A percentile compares a stretch with the other conserved stretches of the same genome.
Conservation (phyloP, 257 asterid genomes). For the Solanum peruvianum region DNA sequence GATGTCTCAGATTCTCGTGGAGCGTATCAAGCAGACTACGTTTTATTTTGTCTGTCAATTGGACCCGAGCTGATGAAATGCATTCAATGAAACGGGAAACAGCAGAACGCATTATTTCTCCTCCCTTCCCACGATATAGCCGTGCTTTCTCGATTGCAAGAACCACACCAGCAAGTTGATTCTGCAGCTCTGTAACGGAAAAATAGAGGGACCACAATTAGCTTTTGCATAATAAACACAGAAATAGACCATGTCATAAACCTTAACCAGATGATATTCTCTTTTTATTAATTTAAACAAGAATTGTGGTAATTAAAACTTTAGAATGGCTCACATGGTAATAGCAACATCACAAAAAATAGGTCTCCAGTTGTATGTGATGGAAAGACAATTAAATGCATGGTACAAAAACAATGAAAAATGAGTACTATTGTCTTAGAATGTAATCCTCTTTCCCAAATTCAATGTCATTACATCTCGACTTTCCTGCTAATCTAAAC, state of each 20-base stretch:
- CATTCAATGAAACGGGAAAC: slow-evolving; percentile 92
- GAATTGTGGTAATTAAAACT: neutral
- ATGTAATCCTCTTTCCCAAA: neutral
- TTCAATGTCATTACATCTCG: neutral
- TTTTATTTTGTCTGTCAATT: slow-evolving; percentile 51
- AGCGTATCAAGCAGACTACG: slow-evolving; percentile 71
- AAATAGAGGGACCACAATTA: neutral
- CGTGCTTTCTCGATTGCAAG: slow-evolving; percentile 98
- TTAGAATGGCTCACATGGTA: neutral
- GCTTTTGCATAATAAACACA: neutral
- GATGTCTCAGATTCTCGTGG: slow-evolving; percentile 88
- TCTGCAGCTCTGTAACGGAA: slow-evolving; percentile 56
- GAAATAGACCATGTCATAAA: neutral
- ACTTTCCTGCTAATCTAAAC: neutral
- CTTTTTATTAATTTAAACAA: neutral
- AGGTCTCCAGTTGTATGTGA: neutral
- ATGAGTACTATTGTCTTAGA: neutral
- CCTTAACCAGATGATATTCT: neutral
- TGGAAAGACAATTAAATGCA: neutral
- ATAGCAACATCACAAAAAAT: neutral
- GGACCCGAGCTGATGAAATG: slow-evolving; percentile 48
- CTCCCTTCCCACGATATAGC: slow-evolving; percentile 96
- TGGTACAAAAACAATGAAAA: neutral
- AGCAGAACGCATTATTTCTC: slow-evolving; percentile 95
- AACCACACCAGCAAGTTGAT: slow-evolving; percentile 59